These are phyloP conservation scores for Fusarium pseudocircinatum DNA, from an alignment of 2,329 filamentous ascomycete genomes.

Conservation along the genomic window DNA sequence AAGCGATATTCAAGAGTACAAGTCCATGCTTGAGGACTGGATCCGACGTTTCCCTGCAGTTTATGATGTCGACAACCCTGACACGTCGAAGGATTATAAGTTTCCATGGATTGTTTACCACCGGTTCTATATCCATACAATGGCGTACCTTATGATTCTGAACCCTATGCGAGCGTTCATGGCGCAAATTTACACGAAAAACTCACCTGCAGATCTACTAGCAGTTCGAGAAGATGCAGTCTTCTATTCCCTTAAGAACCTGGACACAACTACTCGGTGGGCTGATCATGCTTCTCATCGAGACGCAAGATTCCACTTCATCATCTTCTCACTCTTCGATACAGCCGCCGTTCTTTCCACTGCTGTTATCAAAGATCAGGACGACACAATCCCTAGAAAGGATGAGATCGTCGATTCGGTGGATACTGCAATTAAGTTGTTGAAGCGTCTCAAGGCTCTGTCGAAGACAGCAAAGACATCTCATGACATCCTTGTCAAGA, in stretches of 20 bases:
- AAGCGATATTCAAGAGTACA: constrained; percentile 47
- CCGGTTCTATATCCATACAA: constrained; percentile 55
- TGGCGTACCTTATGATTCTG: constrained; percentile 57
- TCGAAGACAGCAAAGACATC: constrained; percentile 50
- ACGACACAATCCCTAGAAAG: constrained; percentile 50
- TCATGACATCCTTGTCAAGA: constrained; percentile 46
- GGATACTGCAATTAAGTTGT: constrained; percentile 45
- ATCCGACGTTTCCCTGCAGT: constrained; percentile 53
- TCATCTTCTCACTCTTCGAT: constrained; percentile 62
- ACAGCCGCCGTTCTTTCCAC: constrained; percentile 60
- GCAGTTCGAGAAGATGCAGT: constrained; percentile 53
- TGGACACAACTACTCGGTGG: constrained; percentile 52
- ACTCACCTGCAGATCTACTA: constrained; percentile 45
- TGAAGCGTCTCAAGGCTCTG: constrained; percentile 45
- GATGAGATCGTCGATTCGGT: constrained; percentile 53
- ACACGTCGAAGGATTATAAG: constrained; percentile 52
- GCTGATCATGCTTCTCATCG: constrained; percentile 56
- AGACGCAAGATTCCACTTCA: constrained; percentile 61
- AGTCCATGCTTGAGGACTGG: constrained; percentile 51
- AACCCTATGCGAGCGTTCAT: constrained; percentile 59
- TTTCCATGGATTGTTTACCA: constrained; percentile 56
- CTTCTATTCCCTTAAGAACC: constrained; percentile 53
- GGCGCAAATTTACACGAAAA: constrained; percentile 47
- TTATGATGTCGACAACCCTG: constrained; percentile 51
- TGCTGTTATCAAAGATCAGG: constrained; percentile 58